These are phyloP conservation scores for Sugiyamaella chiloensis DNA, from an alignment of 805 yeast genomes.

Conservation along the genomic window DNA sequence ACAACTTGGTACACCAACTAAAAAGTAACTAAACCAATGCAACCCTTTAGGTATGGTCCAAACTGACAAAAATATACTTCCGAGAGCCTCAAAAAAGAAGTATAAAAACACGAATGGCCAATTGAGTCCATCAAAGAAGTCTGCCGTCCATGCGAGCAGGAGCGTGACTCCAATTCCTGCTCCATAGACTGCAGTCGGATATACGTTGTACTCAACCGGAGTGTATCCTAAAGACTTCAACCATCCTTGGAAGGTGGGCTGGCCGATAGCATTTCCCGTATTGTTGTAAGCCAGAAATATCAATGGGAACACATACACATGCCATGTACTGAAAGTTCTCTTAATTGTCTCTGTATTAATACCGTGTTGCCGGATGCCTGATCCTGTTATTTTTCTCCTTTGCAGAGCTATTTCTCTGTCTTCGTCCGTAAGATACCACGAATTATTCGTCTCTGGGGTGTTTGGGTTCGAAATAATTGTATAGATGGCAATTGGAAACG, in stretches of 20 bases:
- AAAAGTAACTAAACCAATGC: constrained; percentile 50
- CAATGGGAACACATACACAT: constrained; percentile 43
- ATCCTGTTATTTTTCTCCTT: constrained; percentile 24
- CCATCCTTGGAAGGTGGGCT: constrained; percentile 48
- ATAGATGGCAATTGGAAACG: constrained; percentile 44
- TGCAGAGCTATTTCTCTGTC: constrained; percentile 43
- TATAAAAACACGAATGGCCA: constrained; percentile 38
- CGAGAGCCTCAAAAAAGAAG: constrained; percentile 39
- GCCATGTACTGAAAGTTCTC: constrained; percentile 44
- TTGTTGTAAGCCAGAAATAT: constrained; percentile 41
- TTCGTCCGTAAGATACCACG: constrained; percentile 42
- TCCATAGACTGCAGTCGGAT: constrained; percentile 41
- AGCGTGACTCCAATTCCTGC: constrained; percentile 40
- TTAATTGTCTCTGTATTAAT: constrained; percentile 32
- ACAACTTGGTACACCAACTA: constrained; percentile 46
- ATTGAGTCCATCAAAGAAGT: constrained; percentile 38
- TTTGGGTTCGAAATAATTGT: constrained; percentile 46
- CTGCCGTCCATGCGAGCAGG: constrained; percentile 37
- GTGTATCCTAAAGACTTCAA: constrained; percentile 38
- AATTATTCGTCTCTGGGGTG: constrained; percentile 44
- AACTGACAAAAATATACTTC: constrained; percentile 42
- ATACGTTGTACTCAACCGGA: constrained; percentile 38
- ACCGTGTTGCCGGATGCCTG: constrained; percentile 29
- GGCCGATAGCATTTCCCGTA: constrained; percentile 35
- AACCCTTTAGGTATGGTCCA: constrained; percentile 50